Evolutionary conservation across 176 grass and related monocot species (phyloP), one percentile per base, ranked within the genome.

Genomic region (Oryza coarctata): DNA sequence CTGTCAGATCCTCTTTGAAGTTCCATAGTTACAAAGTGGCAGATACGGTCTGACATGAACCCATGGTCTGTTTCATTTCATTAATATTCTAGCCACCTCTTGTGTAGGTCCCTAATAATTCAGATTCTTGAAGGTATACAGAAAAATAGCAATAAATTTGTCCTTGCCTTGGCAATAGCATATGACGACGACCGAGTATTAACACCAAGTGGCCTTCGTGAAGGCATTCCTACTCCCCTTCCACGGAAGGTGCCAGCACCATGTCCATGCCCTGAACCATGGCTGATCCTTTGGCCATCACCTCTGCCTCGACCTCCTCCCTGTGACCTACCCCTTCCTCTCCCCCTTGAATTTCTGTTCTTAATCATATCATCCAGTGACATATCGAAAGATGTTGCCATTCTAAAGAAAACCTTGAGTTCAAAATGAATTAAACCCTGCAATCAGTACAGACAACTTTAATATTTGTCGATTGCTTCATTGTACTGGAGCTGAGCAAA

Each of bases 131-230:
- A 92, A 80, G 80, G 85, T 82, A 91, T 72, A 74, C 65, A 88
- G 71, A 87, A 89, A 94, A 90, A 88, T 80, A 93, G 55, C 62
- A n/a, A 85, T 77, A 82, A 71, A 87, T 88, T 86, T 88, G 82
- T 78, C 89, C 96, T 98, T 98, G 96, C 96, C 96, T 98, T 98
- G 83, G 90, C 90, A 82, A 98, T 93, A 63, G 81, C 84, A 72
- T 82, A 91, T 0, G 96, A 79, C 71, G 93, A 95, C 8, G 93
- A 82, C 34, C 80, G 90, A 67, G 75, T 90, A 90, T 91, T 94
- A 84, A 99, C 92, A 82, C 96, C 89, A 90, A 99, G 92, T 75
- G 77, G 87, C 79, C 93, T 94, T 86, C 83, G 85, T 43, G 83
- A 84, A 91, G 87, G 89, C 73, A 90, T 68, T 36, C 84, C 69